Percentiles rank a stretch among this genome's conserved stretches.
phyloP scores from a whole-genome alignment of 139 green algal species.

The Asterochloris erici region DNA sequence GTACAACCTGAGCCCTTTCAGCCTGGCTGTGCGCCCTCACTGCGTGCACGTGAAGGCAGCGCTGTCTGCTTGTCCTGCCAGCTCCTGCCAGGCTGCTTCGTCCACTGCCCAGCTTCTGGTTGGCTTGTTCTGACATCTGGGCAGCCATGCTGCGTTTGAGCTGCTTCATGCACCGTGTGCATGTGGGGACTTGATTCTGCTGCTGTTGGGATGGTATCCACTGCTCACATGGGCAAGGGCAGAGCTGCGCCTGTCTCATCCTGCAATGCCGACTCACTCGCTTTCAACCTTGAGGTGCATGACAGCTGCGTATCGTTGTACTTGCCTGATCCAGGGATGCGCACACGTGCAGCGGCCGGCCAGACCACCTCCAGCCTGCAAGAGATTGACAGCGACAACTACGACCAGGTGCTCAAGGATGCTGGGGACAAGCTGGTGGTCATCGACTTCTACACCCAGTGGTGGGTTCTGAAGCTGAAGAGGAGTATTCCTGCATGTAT shows the following conservation, averaged over 20 bases:
- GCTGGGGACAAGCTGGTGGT: conserved; percentile 50
- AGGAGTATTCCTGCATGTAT: too few relatives aligned
- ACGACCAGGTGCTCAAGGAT: conserved; percentile 23
- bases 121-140: too few relatives aligned
- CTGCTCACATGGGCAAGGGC: neutral
- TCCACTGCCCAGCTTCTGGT: too few relatives aligned
- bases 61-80: too few relatives aligned
- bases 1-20: too few relatives aligned
- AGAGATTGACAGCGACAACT: conserved; percentile 31
- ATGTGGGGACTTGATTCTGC: too few relatives aligned
- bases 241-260: neutral
- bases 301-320: neutral
- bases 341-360: conserved; percentile 11
- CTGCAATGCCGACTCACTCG: neutral
- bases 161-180: too few relatives aligned
- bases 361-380: neutral
- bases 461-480: conserved; percentile 20
- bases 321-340: conserved; percentile 13
- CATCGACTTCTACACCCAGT: conserved; percentile 72
- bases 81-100: too few relatives aligned
- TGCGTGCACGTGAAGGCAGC: too few relatives aligned
- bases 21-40: too few relatives aligned
- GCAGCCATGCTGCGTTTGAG: too few relatives aligned
- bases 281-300: neutral
- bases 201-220: neutral